Evolutionary conservation across 805 yeast genomes (phyloP).

Genomic region (Wickerhamiella galacta): DNA sequence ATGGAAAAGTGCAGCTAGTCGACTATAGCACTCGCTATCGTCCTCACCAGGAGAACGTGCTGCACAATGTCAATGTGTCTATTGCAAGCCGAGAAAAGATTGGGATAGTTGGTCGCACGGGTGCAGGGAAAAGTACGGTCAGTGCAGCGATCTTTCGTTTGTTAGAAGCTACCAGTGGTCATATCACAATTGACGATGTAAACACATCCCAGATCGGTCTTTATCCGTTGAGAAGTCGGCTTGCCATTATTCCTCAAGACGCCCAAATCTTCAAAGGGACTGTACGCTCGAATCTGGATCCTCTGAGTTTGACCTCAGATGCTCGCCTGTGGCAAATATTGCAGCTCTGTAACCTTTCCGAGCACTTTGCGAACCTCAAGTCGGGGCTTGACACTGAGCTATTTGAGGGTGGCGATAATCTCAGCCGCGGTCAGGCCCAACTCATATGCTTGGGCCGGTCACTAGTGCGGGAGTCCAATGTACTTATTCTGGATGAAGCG

Average conservation of each 20-base stretch:
- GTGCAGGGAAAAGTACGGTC: conserved; percentile 91
- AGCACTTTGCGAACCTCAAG: conserved; percentile 29
- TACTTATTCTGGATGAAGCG: conserved; percentile 63
- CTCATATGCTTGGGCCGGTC: conserved; percentile 66
- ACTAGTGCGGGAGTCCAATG: conserved; percentile 44
- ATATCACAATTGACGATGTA: conserved; percentile 39
- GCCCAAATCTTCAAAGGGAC: conserved; percentile 57
- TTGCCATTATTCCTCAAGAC: conserved; percentile 62
- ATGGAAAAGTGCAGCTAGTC: conserved; percentile 50
- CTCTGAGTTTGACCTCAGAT: conserved; percentile 37
- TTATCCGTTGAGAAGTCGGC: conserved; percentile 36
- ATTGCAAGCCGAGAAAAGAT: conserved; percentile 61
- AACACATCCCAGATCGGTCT: conserved; percentile 40
- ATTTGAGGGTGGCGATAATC: conserved; percentile 58
- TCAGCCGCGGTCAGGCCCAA: conserved; percentile 73
- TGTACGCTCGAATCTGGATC: conserved; percentile 49
- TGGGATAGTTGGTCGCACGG: conserved; percentile 92
- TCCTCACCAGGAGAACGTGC: conserved; percentile 66
- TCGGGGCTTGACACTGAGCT: conserved; percentile 35
- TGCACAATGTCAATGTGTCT: conserved; percentile 58
- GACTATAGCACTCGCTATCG: conserved; percentile 76
- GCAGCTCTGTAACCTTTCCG: conserved; percentile 40
- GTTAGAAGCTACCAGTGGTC: conserved; percentile 37
- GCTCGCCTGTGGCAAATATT: conserved; percentile 42
- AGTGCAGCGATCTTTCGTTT: conserved; percentile 66